A percentile compares a stretch with the other conserved stretches of the same genome.
These are phyloP conservation scores for Beauveria caledonica DNA, from an alignment of 2,329 filamentous ascomycete species.

Conservation along the genomic window DNA sequence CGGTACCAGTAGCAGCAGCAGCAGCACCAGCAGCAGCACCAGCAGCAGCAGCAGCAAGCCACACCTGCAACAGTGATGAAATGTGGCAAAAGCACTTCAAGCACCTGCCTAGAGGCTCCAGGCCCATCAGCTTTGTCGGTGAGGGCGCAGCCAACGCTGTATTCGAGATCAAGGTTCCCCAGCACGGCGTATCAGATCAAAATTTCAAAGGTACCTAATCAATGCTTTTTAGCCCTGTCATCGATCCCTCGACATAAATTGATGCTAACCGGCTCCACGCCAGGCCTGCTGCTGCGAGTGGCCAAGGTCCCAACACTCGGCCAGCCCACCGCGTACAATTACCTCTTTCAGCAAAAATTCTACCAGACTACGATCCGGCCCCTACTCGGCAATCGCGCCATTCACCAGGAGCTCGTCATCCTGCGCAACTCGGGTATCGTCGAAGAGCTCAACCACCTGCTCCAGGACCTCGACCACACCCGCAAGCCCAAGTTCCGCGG, in stretches of 20 bases:
- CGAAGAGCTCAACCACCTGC: conserved; percentile 42
- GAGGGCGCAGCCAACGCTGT: conserved; percentile 75
- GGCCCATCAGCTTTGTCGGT: conserved; percentile 36
- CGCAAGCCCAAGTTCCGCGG: conserved; percentile 38
- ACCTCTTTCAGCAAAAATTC: conserved; percentile 29
- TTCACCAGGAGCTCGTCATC: conserved; percentile 30
- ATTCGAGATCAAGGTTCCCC: conserved; percentile 47
- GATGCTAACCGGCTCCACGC: conserved; percentile 4
- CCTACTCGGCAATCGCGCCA: conserved; percentile 26
- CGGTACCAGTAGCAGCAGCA: no score
- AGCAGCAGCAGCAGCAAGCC: not conserved
- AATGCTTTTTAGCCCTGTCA: not conserved
- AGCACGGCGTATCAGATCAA: conserved; percentile 21
- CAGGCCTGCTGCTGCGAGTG: conserved; percentile 30
- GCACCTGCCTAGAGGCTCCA: conserved; percentile 26
- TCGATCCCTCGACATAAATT: not conserved
- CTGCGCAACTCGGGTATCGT: conserved; percentile 28
- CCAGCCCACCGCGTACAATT: conserved; percentile 27
- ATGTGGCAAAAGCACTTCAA: conserved; percentile 18
- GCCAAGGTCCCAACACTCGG: conserved; percentile 28
- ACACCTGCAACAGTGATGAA: not conserved
- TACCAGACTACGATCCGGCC: conserved; percentile 27
- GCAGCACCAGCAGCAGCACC: not conserved
- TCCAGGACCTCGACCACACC: conserved; percentile 39
- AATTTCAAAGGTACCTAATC: conserved; percentile 25